Base-by-base conservation (phyloP, 371 early-diverging fungal genomes). In the Rhizomucor pusillus region DNA sequence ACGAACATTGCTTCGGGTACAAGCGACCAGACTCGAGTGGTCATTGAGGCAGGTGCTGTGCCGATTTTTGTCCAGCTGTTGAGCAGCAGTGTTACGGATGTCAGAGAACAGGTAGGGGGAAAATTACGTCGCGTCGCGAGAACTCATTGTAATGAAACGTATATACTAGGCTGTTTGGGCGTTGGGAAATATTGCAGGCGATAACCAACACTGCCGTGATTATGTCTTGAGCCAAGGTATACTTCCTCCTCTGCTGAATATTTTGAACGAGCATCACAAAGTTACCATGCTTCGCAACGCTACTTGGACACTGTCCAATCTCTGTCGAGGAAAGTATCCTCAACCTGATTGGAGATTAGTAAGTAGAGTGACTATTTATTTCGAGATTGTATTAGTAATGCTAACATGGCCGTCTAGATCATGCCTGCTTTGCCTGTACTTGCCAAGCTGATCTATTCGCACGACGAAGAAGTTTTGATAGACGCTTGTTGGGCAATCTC, bases 1-100 rank as follows among this genome's bases (percentile, higher is more conserved):
- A 99, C 99, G 57, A 99, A 99, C 77, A 99, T 99, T 72, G 99
- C 99, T n/a, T 99, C 99, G 5, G 99, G 99, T 22, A 90, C 93
- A n/a, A 91, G 96, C 5, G 75, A 86, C 47, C 99, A 99, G 78
- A 99, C 99, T 4, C 84, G 89, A 67, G 84, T 85, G 43, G 97
- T 99, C 16, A 90, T 99, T 49, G 87, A 97, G 33, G 71, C 87
- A 49, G 93, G 94, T 47, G 99, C 99, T 13, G 90, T 99, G 24
- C 97, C 95, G 54, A 77, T 88, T 48, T 95, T 99, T 62, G 87
- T 99, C 51, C 80, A 91, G 63, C 85, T 99, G 50, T 77, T 99
- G 36, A 71, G 85, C 58, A 93, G 93, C 52, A 79, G 79, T 24
- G 88, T 87, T 54, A 77, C 87, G 24, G 97, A 95, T 69, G 95